Evolutionary conservation across 345 rosid genomes (phyloP).

Genomic region (Raphanus raphanistrum): DNA sequence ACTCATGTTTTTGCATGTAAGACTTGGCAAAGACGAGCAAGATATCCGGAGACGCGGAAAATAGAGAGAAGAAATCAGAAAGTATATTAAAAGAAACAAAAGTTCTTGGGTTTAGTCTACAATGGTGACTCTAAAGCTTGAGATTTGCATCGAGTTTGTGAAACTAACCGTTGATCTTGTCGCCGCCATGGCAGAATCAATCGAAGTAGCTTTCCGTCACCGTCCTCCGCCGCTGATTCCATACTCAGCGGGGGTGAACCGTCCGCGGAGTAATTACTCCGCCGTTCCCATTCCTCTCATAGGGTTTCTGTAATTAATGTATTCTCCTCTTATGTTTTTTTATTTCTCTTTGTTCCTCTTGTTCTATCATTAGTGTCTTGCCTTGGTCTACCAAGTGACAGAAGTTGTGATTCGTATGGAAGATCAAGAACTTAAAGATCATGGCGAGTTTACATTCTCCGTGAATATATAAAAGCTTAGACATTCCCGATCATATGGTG

Average conservation of each 20-base stretch:
- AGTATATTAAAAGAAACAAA: neutral
- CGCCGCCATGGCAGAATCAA: slow-evolving; percentile 37
- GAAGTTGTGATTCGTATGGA: neutral
- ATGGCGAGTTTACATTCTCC: slow-evolving; percentile 8
- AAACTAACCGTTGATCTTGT: slow-evolving; percentile 33
- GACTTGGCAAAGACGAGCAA: slow-evolving; percentile 24
- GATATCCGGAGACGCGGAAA: slow-evolving; percentile 34
- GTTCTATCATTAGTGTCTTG: slow-evolving; percentile 7
- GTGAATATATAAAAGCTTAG: slow-evolving; percentile 23
- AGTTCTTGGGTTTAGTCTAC: neutral
- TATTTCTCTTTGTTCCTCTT: neutral
- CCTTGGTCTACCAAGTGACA: slow-evolving; percentile 10
- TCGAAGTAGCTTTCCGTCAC: slow-evolving; percentile 37
- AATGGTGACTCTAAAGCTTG: slow-evolving; percentile 36
- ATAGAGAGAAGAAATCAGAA: slow-evolving; percentile 15
- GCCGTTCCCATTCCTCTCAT: slow-evolving; percentile 37
- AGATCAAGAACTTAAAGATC: slow-evolving; percentile 9
- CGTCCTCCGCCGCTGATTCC: slow-evolving; percentile 32
- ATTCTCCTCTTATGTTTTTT: neutral
- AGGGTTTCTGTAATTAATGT: slow-evolving; percentile 31
- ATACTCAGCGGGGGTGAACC: slow-evolving; percentile 1
- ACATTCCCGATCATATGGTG: neutral
- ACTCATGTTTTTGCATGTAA: slow-evolving; percentile 34
- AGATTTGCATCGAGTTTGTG: slow-evolving; percentile 41
- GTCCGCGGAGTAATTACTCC: slow-evolving; percentile 31